Evolutionary conservation across 2,329 filamentous ascomycete species (phyloP), one percentile per base, ranked within the genome.

Genomic region (Westerdykella sp.): DNA sequence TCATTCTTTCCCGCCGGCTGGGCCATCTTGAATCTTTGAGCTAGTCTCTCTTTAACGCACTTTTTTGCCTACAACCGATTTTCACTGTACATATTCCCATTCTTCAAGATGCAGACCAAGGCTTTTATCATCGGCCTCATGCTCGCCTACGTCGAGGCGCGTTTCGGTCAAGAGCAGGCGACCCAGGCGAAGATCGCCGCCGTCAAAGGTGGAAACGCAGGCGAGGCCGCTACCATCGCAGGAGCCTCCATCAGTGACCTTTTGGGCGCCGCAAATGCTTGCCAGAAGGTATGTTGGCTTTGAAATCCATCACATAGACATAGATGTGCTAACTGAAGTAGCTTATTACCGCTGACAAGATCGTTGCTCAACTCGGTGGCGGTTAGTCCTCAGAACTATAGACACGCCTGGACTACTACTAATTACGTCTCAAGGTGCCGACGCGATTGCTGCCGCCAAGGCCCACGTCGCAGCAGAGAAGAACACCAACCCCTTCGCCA

Each of bases 401-500:
- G n/a, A n/a, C n/a, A n/a, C n/a, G n/a, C n/a, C n/a, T n/a, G n/a
- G n/a, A n/a, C n/a, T n/a, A n/a, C n/a, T n/a, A n/a, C n/a, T n/a
- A n/a, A n/a, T n/a, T n/a, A n/a, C n/a, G n/a, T n/a, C n/a, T n/a
- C n/a, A n/a, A n/a, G n/a, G n/a, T n/a, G n/a, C n/a, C n/a, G 68
- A 74, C 47, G 80, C 81, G 50, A 70, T 85, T 45, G 72, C 74
- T 12, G 82, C 79, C 15, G 83, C 83, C 14, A 74, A 74, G 45
- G 76, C 75, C 13, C 73, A 85, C 31, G 81, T 85, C 12, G 75
- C 77, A 21, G 81, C 82, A 4, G 82, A 85, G 72, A 81, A 84
- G 67, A 85, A 86, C 75, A 84, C 84, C 71, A 85, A 85, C 70
- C 80, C 80, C 40, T 84, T 80, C 51, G 76, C 67, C 43, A 74